These are phyloP conservation scores for Ophiosphaerella korrae DNA, from an alignment of 2,329 filamentous ascomycete genomes.

Conservation along the genomic window DNA sequence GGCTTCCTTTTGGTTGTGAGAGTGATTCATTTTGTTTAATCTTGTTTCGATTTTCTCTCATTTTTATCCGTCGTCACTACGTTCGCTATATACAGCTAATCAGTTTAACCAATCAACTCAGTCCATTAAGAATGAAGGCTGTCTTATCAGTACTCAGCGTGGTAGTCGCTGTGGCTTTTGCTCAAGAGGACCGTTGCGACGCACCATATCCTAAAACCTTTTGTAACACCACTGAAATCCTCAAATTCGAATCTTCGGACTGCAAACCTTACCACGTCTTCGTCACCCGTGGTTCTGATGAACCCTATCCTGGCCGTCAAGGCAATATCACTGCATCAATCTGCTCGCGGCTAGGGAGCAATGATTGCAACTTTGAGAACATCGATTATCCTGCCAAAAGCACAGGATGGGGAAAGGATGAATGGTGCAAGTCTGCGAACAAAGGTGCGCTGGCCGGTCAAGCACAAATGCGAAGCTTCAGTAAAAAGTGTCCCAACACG, in stretches of 20 bases:
- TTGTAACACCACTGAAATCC: conserved; percentile 32
- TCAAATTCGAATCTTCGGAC: conserved; percentile 23
- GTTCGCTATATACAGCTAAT: conserved; percentile 1
- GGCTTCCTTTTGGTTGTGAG: conserved; percentile 1
- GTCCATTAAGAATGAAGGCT: conserved; percentile 15
- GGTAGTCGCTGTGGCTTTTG: conserved; percentile 15
- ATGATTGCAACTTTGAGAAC: conserved; percentile 31
- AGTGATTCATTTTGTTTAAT: neutral
- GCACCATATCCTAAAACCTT: conserved; percentile 22
- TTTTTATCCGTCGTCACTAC: neutral
- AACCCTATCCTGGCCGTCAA: conserved; percentile 33
- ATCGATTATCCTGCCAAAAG: conserved; percentile 36
- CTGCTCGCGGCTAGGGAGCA: conserved; percentile 22
- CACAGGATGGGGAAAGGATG: conserved; percentile 25
- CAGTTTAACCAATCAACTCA: neutral
- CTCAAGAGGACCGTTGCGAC: conserved; percentile 29
- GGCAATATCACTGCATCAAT: conserved; percentile 30
- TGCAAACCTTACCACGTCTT: conserved; percentile 36
- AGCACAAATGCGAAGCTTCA: conserved; percentile 30
- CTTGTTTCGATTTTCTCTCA: neutral
- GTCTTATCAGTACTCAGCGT: conserved; percentile 14
- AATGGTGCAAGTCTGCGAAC: conserved; percentile 33
- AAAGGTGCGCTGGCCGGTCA: conserved; percentile 30
- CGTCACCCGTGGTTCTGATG: conserved; percentile 34
- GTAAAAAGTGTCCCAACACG: conserved; percentile 31